Evolutionary conservation across 1,284 basidiomycete species (phyloP), one percentile per base, ranked within the genome.

Genomic region (Cryptococcus hybrid): DNA sequence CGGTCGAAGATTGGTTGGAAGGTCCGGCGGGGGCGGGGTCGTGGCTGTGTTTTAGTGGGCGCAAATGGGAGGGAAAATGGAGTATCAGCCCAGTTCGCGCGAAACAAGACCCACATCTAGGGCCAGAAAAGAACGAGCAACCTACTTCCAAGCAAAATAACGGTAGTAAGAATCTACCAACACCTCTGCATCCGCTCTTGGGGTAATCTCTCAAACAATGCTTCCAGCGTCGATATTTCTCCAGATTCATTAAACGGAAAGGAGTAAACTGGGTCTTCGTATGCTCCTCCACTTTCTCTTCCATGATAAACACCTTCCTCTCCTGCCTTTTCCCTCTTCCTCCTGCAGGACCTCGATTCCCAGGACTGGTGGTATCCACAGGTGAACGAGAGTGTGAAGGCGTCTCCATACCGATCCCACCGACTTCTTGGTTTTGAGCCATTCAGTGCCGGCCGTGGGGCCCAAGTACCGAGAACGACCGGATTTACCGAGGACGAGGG

Each of bases 401-500:
- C 24, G 24, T 24, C 24, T 24, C 24, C 24, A 24, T 30, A 12
- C 35, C 24, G 43, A 2, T 58, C 65, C 58, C 37, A 68, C 24
- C 24, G 24, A 24, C 24, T 24, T 24, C 24, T 24, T 24, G 65
- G 34, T 74, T 66, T 69, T 70, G 18, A 74, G 39, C 71, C 71
- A 74, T 52, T 74, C 70, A 8, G 66, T 70, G 0, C 66, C 71
- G 0, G 70, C 71, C 7, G 67, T 68, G 1, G 70, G 66, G 1
- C 71, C 71, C 24, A 74, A 54, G 57, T 67, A 74, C 47, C 66
- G 65, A 38, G 66, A 67, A 36, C 69, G 57, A 3, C 71, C 71
- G 8, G 62, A 57, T 7, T 60, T 54, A 18, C 64, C 69, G 1
- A 74, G 58, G 7, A 71, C 69, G 12, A 74, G 58, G 5, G 70